phyloP scores from a whole-genome alignment of 768 basidiomycete species.

The Termitomyces sp. region DNA sequence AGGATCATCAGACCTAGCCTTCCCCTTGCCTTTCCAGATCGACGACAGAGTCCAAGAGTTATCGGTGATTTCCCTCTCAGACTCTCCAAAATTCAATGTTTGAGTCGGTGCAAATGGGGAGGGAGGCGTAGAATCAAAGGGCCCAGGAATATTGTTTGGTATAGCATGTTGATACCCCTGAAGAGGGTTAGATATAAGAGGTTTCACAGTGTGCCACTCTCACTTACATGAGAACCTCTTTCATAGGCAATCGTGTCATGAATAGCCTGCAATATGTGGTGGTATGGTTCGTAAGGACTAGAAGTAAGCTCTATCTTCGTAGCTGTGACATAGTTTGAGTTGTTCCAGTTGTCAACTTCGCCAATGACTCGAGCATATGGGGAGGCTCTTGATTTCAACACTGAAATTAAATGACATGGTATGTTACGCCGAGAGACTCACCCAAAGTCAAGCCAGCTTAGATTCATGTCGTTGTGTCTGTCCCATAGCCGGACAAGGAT shows the following conservation, averaged over 20 bases:
- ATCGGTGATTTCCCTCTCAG: not conserved
- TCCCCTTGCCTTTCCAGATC: not conserved
- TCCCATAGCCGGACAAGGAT: not conserved
- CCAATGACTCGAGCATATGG: slow-evolving; percentile 4
- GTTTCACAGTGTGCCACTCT: not conserved
- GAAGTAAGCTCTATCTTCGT: not conserved
- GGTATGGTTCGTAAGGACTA: not conserved
- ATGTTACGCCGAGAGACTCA: not conserved
- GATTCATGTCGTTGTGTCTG: not conserved
- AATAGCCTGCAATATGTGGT: slow-evolving; percentile 1
- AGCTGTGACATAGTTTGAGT: not conserved
- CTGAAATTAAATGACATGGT: not conserved
- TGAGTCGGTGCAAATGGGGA: not conserved
- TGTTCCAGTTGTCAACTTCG: not conserved
- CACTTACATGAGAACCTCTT: not conserved
- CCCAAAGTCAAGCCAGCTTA: not conserved
- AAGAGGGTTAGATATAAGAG: not conserved
- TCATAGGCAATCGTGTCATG: not conserved
- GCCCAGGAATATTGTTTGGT: not conserved
- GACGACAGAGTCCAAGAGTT: not conserved
- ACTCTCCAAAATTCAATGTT: not conserved
- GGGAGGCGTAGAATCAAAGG: not conserved
- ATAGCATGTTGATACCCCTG: not conserved
- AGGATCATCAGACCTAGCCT: not conserved
- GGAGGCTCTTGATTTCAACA: not conserved